Evolutionary conservation across 2,329 filamentous ascomycete species (phyloP), one percentile per base, ranked within the genome.

Genomic region (Celoporthe dispersa): DNA sequence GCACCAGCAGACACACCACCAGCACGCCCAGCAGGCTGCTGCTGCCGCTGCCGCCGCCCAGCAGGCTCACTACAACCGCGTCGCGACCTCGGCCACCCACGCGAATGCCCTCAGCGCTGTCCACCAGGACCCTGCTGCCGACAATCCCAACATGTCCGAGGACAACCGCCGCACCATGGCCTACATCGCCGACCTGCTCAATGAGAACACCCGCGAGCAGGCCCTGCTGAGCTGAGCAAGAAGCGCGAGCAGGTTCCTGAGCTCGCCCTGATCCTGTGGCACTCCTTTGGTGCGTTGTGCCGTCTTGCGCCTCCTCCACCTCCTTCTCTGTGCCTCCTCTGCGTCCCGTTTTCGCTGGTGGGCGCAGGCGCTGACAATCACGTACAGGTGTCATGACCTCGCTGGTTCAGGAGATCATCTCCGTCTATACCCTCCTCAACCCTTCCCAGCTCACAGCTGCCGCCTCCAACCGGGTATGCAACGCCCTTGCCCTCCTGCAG

Each of bases 201-300:
- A 94, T 79, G 92, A 94, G 74, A 90, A 87, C 76, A 94, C 94
- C 37, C 89, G 96, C 73, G 96, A 98, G 84, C 91, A 93, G 5
- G 96, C 96, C 64, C 86, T 99, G 68, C 87, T 99, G 77, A 99
- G 81, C 87, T 99, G 66, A 98, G 95, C 84, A 99, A 99, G 86
- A 99, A 99, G 87, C 87, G 96, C 69, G 96, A 99, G 82, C 96
- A 98, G 81, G 96, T 99, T 22, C 95, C 96, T 0, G 96, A 99
- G 83, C 85, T 99, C 71, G 96, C 96, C 62, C 85, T 99, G 76
- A 97, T 99, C 72, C 85, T 99, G 72, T 99, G 96, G 96, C 96
- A 99, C 81, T 98, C 95, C 3, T 98, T 98, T 78, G 96, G 95
- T 97, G 88, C 74, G 89, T 81, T 67, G 22, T 41, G 16, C n/a